These are phyloP conservation scores for Mytilinidion resinicola DNA, from an alignment of 495 filamentous ascomycete genomes.

Conservation along the genomic window DNA sequence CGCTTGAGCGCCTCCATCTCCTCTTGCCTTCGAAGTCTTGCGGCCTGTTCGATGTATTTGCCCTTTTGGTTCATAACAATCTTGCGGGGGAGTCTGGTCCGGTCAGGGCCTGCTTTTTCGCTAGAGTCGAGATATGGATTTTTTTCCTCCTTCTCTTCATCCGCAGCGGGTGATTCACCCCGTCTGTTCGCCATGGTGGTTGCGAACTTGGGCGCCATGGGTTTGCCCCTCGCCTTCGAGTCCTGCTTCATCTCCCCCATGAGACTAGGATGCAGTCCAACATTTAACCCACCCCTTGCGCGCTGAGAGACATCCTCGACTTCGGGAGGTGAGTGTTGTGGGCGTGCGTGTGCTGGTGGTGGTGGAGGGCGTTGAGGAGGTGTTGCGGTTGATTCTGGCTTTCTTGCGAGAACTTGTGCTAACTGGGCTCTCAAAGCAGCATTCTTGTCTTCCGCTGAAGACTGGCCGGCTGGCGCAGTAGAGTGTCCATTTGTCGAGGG, in stretches of 20 bases:
- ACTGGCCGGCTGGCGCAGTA: conserved; percentile 6
- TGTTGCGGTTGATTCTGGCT: conserved; percentile 41
- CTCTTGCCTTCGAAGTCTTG: conserved; percentile 67
- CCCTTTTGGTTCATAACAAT: conserved; percentile 93
- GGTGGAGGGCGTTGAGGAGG: conserved; percentile 34
- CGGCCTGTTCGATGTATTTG: conserved; percentile 92
- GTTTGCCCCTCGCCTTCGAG: conserved; percentile 52
- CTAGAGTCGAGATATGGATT: conserved; percentile 85
- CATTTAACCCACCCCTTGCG: conserved; percentile 73
- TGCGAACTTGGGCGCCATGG: conserved; percentile 50
- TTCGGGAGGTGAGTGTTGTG: conserved; percentile 28
- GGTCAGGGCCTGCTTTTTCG: conserved; percentile 49
- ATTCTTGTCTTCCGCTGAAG: conserved; percentile 37
- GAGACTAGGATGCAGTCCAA: conserved; percentile 80
- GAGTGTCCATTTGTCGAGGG: conserved; percentile 28
- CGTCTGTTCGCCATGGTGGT: conserved; percentile 56
- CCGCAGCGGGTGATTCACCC: conserved; percentile 44
- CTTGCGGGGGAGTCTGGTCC: conserved; percentile 54
- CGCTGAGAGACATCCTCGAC: conserved; percentile 46
- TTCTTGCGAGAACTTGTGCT: conserved; percentile 58
- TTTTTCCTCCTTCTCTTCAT: conserved; percentile 43
- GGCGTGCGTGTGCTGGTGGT: conserved; percentile 31
- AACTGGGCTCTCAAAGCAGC: conserved; percentile 78
- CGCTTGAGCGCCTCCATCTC: conserved; percentile 91
- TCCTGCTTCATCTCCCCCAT: conserved; percentile 66